Conservation (phyloP, 2,329 filamentous ascomycete species). For the Trematosphaeria pertusa region DNA sequence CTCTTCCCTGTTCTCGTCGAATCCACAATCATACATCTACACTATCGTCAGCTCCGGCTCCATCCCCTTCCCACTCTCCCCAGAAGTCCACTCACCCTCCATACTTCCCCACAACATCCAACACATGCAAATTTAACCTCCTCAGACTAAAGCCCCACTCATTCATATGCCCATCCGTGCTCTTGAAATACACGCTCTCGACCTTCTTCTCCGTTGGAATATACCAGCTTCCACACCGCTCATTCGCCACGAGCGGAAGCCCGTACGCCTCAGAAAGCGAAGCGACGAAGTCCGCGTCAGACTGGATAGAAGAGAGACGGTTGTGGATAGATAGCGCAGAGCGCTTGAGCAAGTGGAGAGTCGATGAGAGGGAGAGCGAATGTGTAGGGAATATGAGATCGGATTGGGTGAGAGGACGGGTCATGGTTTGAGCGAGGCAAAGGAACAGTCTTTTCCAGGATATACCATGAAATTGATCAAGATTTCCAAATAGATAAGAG, state of each 20-base stretch:
- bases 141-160: slow-evolving; percentile 91
- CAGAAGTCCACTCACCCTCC: slow-evolving; percentile 68
- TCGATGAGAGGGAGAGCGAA: slow-evolving; percentile 68
- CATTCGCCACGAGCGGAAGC: slow-evolving; percentile 85
- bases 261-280: slow-evolving; percentile 62
- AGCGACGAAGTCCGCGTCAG: slow-evolving; percentile 77
- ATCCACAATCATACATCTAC: slow-evolving; percentile 82
- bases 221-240: slow-evolving; percentile 97
- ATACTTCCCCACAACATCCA: slow-evolving; percentile 69
- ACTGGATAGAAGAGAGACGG: slow-evolving; percentile 77
- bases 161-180: slow-evolving; percentile 90
- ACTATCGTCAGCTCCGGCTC: slow-evolving; percentile 5
- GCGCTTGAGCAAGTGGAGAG: slow-evolving; percentile 74
- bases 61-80: not conserved
- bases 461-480: too few relatives aligned
- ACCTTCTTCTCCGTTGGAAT: slow-evolving; percentile 69
- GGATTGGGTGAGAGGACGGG: slow-evolving; percentile 34
- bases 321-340: slow-evolving; percentile 81
- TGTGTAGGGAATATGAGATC: slow-evolving; percentile 62
- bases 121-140: slow-evolving; percentile 81
- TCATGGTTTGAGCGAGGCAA: too few relatives aligned
- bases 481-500: too few relatives aligned
- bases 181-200: slow-evolving; percentile 93
- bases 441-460: too few relatives aligned
- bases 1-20: slow-evolving; percentile 91